These are phyloP conservation scores for Penicillium carneum DNA, from an alignment of 2,329 filamentous ascomycete species.

Conservation along the genomic window DNA sequence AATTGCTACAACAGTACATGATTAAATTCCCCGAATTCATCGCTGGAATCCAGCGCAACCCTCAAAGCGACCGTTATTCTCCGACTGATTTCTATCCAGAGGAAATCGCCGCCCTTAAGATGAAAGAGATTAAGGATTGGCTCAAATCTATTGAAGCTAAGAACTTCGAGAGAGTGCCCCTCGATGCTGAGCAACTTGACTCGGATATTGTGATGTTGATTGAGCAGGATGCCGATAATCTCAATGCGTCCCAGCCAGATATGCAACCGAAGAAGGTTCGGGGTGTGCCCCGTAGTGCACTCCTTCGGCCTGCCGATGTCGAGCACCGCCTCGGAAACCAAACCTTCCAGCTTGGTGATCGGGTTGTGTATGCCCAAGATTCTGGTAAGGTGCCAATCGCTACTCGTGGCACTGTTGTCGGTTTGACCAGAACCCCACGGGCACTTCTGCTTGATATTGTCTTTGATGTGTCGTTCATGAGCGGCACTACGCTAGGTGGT, in stretches of 20 bases:
- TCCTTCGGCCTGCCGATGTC: conserved; percentile 94
- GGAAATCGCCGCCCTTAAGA: conserved; percentile 74
- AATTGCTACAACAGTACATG: conserved; percentile 87
- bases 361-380: conserved; percentile 89
- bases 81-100: conserved; percentile 86
- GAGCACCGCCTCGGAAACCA: conserved; percentile 90
- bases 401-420: conserved; percentile 89
- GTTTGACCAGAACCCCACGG: conserved; percentile 85
- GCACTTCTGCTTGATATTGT: conserved; percentile 86
- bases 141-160: conserved; percentile 89
- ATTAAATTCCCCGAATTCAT: conserved; percentile 94
- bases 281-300: conserved; percentile 81
- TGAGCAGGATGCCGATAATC: conserved; percentile 74
- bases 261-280: conserved; percentile 73
- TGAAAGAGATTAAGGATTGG: conserved; percentile 94
- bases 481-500: conserved; percentile 87
- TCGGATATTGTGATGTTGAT: conserved; percentile 84
- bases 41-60: conserved; percentile 82
- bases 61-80: conserved; percentile 80
- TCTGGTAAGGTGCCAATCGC: conserved; percentile 95
- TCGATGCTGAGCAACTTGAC: conserved; percentile 95
- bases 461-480: conserved; percentile 96
- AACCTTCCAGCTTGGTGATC: conserved; percentile 81
- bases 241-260: conserved; percentile 61
- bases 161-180: conserved; percentile 91